Percentiles rank a stretch among this genome's conserved stretches.
phyloP scores from a whole-genome alignment of 2,329 filamentous ascomycete species.

The Penicillium sp. region DNA sequence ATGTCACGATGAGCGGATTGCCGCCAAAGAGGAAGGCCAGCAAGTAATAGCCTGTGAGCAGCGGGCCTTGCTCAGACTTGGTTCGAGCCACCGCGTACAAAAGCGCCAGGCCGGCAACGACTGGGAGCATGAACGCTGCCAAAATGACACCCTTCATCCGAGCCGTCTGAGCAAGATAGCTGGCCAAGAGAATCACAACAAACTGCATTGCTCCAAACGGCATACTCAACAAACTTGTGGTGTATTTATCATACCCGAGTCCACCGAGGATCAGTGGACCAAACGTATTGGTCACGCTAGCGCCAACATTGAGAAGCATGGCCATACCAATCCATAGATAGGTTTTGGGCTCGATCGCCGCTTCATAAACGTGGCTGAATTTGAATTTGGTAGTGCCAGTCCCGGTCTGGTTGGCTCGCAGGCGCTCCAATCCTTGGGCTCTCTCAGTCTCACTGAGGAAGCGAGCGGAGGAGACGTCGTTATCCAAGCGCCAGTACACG shows the following conservation, averaged over 20 bases:
- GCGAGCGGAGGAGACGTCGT: constrained; percentile 53
- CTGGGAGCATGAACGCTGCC: constrained; percentile 54
- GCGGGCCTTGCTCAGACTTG: constrained; percentile 42
- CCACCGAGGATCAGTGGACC: constrained; percentile 62
- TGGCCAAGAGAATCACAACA: constrained; percentile 57
- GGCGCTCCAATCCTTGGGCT: constrained; percentile 48
- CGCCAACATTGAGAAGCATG: constrained; percentile 63
- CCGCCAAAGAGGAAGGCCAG: constrained; percentile 64
- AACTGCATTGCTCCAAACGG: constrained; percentile 64
- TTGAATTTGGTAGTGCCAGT: constrained; percentile 49
- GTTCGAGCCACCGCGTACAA: constrained; percentile 54
- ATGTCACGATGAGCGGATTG: constrained; percentile 64
- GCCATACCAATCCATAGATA: constrained; percentile 61
- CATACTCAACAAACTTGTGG: constrained; percentile 62
- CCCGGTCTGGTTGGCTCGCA: constrained; percentile 52
- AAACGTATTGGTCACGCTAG: constrained; percentile 62
- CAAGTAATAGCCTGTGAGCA: constrained; percentile 63
- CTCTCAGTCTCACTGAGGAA: constrained; percentile 50
- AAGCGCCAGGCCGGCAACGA: constrained; percentile 57
- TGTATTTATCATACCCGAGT: constrained; percentile 59
- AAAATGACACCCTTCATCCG: constrained; percentile 59
- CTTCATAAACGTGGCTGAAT: constrained; percentile 44
- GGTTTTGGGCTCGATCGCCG: constrained; percentile 46
- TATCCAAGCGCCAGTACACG: constrained; percentile 59
- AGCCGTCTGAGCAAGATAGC: constrained; percentile 57